Evolutionary conservation across 768 basidiomycete species (phyloP).

Genomic region (Macrolepiota dolichaula): DNA sequence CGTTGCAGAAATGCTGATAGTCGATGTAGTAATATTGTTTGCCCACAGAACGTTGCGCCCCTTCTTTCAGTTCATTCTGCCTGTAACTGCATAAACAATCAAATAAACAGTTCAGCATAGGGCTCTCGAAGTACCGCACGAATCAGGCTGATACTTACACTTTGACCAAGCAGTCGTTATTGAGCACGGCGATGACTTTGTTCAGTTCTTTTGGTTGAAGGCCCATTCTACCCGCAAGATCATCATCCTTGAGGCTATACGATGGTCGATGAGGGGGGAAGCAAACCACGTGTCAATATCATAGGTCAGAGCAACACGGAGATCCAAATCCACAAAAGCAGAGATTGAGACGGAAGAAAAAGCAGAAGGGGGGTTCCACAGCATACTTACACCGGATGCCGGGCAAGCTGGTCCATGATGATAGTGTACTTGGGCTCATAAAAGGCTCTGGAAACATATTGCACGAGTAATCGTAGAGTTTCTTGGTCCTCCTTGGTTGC

Average conservation of each 20-base stretch:
- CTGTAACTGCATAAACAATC: conserved; percentile 54
- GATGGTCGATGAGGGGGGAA: not conserved
- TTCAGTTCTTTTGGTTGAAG: conserved; percentile 87
- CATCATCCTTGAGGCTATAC: conserved; percentile 86
- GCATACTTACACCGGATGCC: conserved; percentile 89
- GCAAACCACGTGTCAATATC: conserved; percentile 11
- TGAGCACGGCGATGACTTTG: conserved; percentile 81
- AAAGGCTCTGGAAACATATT: conserved; percentile 90
- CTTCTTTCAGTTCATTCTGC: conserved; percentile 89
- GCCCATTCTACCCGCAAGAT: conserved; percentile 87
- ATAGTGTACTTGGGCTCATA: conserved; percentile 92
- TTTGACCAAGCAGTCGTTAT: conserved; percentile 74
- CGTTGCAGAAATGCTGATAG: conserved; percentile 93
- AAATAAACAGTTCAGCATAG: not conserved
- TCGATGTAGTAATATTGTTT: conserved; percentile 97
- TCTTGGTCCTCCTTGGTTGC: conserved; percentile 79
- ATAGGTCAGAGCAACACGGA: conserved; percentile 15
- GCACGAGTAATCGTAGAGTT: conserved; percentile 81
- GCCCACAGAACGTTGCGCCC: conserved; percentile 81
- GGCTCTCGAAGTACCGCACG: not conserved
- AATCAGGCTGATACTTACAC: conserved; percentile 48
- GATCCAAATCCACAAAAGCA: not conserved
- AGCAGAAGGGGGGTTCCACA: conserved; percentile 17
- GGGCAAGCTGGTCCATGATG: conserved; percentile 90
- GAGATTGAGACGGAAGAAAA: conserved; percentile 10